Evolutionary conservation across 108 stramenopile genomes (phyloP).

Genomic region (Parmales sp.): DNA sequence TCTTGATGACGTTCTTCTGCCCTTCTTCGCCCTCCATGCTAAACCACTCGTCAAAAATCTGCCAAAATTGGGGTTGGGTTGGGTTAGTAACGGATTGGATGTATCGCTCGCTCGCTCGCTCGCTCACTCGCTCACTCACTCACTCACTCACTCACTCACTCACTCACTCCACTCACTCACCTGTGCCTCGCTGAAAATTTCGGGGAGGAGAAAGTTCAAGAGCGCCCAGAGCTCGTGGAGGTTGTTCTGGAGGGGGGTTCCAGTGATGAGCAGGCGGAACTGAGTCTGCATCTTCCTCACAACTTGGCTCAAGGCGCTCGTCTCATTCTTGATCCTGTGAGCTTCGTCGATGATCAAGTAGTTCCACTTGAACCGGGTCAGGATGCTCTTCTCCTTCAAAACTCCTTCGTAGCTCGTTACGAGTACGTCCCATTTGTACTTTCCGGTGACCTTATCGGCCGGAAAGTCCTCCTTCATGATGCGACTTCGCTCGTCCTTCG

Average conservation of each 20-base stretch:
- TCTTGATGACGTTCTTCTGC: constrained; percentile 87
- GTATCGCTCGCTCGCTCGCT: too few relatives aligned
- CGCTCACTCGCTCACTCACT: too few relatives aligned
- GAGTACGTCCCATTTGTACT: constrained; percentile 77
- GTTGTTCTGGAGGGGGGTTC: constrained; percentile 85
- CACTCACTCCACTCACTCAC: constrained; percentile 94
- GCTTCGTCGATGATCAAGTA: constrained; percentile 83
- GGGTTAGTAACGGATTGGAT: too few relatives aligned
- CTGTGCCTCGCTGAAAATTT: constrained; percentile 87
- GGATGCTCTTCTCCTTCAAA: constrained; percentile 69
- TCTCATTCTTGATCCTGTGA: constrained; percentile 98
- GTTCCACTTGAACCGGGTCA: constrained; percentile 70
- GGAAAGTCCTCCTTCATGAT: constrained; percentile 53
- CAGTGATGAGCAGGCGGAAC: constrained; percentile 85
- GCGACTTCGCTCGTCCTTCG: constrained; percentile 71
- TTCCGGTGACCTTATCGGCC: constrained; percentile 38
- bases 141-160: too few relatives aligned
- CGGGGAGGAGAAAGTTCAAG: constrained; percentile 89
- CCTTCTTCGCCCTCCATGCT: constrained; percentile 42
- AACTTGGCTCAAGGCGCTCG: constrained; percentile 62
- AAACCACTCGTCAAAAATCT: too few relatives aligned
- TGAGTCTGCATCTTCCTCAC: constrained; percentile 62
- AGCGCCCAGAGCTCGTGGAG: constrained; percentile 89
- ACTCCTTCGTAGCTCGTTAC: constrained; percentile 93
- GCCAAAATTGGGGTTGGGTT: too few relatives aligned